Conservation (phyloP, 2,329 filamentous ascomycete genomes). For the Fusarium acutatum region DNA sequence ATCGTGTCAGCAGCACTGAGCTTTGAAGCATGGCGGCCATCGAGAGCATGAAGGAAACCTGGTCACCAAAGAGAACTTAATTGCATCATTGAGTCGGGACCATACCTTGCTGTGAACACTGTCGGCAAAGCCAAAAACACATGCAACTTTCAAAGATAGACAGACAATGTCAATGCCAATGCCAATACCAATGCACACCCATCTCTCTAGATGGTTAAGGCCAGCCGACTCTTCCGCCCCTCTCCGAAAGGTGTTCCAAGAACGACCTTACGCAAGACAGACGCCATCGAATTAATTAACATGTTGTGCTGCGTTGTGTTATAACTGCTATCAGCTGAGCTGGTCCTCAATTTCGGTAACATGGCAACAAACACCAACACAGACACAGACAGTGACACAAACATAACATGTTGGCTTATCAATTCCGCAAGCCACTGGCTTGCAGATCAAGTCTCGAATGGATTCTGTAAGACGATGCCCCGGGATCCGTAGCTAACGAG, state of each 20-base stretch:
- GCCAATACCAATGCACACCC: neutral
- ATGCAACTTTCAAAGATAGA: neutral
- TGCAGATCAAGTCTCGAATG: slow-evolving; percentile 5
- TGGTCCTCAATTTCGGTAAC: neutral
- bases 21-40: neutral
- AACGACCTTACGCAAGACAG: neutral
- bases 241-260: neutral
- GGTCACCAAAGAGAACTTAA: neutral
- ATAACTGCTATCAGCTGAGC: neutral
- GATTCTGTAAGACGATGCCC: neutral
- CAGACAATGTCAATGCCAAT: neutral
- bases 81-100: neutral
- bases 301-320: neutral
- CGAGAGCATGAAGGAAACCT: neutral
- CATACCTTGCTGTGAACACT: neutral
- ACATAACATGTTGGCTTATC: neutral
- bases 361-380: neutral
- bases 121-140: neutral
- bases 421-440: slow-evolving; percentile 6
- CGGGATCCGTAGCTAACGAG: neutral
- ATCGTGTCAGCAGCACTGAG: neutral
- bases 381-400: neutral
- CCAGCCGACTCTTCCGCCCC: neutral
- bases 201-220: neutral
- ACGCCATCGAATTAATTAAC: neutral